Evolutionary conservation across 2,329 filamentous ascomycete genomes (phyloP), one percentile per base, ranked within the genome.

Genomic region (Sarocladium strictum): DNA sequence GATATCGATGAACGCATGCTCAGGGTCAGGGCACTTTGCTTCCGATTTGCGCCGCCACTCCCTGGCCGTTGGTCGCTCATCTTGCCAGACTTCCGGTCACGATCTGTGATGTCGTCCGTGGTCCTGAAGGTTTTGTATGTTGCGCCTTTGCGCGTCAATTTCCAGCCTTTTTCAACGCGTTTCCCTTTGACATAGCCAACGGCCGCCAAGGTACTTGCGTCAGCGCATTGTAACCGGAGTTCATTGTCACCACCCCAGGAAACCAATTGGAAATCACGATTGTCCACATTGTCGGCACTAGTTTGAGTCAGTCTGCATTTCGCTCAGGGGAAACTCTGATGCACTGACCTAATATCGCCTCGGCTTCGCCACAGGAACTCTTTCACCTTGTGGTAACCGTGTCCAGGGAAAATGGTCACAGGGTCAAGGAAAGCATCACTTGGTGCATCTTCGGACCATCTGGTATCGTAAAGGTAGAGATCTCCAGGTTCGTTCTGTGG

Each of bases 181-280:
- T 76, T 78, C 3, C 89, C 90, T 65, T 86, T 90, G 45, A 83
- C 75, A 65, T 89, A 88, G 2, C 89, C 90, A 15, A 95, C 86
- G 2, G 80, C 76, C 56, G 81, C 76, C 1, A 94, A 74, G 27
- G 85, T 74, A 24, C 83, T 74, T 1, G 82, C 72, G 38, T 89
- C 80, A 19, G 91, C 80, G 49, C 84, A 85, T 65, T 96, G 89
- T 26, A 97, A 76, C 50, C 88, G 85, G 27, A 97, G 75, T 63
- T 91, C 83, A 60, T 87, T 88, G 67, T 97, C 93, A 50, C 89
- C 86, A 24, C 91, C 91, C 92, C 92, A 97, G 0, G 92, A 92
- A 0, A 97, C 89, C 17, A 97, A 77, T 67, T 97, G 92, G 59
- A 96, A 97, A 53, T 97, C 92, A 62, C 93, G 83, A 58, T 91